A percentile compares a stretch with the other conserved stretches of the same genome.
Evolutionary conservation across 2,329 filamentous ascomycete genomes (phyloP).

Genomic region (Apiospora hydei): DNA sequence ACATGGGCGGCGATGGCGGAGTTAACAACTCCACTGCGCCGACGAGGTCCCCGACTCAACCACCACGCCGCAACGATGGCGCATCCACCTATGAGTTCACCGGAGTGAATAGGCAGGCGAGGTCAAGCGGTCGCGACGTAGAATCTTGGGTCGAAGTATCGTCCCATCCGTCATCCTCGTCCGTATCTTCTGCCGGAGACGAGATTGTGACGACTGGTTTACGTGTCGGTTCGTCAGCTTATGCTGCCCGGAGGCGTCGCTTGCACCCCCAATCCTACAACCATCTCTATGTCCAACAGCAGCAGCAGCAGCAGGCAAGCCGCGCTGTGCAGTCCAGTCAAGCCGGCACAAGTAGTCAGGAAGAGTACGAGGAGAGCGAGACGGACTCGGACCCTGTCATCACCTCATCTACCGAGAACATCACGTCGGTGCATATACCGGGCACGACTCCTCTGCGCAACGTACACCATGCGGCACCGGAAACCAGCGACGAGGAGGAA

Average conservation of each 20-base stretch:
- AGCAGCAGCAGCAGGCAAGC: conserved; percentile 24
- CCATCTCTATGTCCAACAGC: conserved; percentile 39
- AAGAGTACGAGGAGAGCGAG: conserved; percentile 94
- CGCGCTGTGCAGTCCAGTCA: conserved; percentile 42
- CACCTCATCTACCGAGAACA: conserved; percentile 65
- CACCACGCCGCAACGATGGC: conserved; percentile 39
- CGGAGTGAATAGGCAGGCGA: conserved; percentile 33
- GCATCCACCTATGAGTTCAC: conserved; percentile 30
- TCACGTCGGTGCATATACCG: conserved; percentile 41
- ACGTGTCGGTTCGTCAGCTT: conserved; percentile 70
- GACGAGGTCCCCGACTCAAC: conserved; percentile 30
- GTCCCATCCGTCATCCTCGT: conserved; percentile 93
- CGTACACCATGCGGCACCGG: conserved; percentile 47
- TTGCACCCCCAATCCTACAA: conserved; percentile 43
- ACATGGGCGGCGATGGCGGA: conserved; percentile 30
- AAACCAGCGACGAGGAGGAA: conserved; percentile 56
- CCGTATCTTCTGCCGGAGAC: conserved; percentile 82
- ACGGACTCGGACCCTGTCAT: conserved; percentile 80
- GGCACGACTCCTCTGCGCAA: conserved; percentile 45
- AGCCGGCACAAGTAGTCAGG: conserved; percentile 76
- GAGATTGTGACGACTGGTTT: conserved; percentile 92
- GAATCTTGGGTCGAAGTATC: conserved; percentile 97
- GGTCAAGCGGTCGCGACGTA: conserved; percentile 47
- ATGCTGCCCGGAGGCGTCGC: conserved; percentile 66
- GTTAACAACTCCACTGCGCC: conserved; percentile 30